Evolutionary conservation across 1,284 basidiomycete genomes (phyloP), one percentile per base, ranked within the genome.

Genomic region (Microbotryum intermedium): DNA sequence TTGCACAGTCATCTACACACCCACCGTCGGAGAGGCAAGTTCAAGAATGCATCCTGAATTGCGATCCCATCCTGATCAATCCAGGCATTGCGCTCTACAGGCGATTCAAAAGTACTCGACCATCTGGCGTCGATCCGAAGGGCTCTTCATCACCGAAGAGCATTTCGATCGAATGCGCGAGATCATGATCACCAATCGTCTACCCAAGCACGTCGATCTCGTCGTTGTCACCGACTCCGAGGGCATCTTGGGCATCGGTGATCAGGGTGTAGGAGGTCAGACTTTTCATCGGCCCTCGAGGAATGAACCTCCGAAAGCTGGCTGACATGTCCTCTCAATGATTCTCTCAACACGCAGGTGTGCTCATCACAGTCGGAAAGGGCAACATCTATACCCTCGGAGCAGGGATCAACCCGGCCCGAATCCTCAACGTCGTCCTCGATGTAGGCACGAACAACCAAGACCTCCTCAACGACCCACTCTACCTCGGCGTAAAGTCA

Each of bases 371-470:
- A 0, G 83, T 86, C 4, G 89, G 89, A n/a, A 94, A 94, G 77
- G 81, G 87, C 3, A 85, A 82, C 6, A 83, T 93, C 25, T 50
- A 39, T 60, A 86, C 85, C 0, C 79, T 90, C 50, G 83, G 90
- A 47, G 88, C 84, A 26, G 88, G 89, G 18, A 83, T 92, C 61
- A 81, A 91, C 75, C 90, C 90, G 0, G 76, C 60, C 4, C 58
- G 63, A 0, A 88, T 87, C 20, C 79, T 97, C 44, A 90, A 90
- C 29, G 92, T 97, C 70, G 87, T 79, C 68, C 79, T 90, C 53
- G 86, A 89, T 75, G 81, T 92, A 61, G 92, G 92, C 44, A 95
- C 92, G 4, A 89, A 94, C 77, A 94, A 84, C 66, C 79, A 88
- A 67, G 77, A 81, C 61, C 85, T 85, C 73, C 81, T 93, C 29